Evolutionary conservation across 106 monocot genomes (phyloP).

Genomic region (Dactylorhiza incarnata): DNA sequence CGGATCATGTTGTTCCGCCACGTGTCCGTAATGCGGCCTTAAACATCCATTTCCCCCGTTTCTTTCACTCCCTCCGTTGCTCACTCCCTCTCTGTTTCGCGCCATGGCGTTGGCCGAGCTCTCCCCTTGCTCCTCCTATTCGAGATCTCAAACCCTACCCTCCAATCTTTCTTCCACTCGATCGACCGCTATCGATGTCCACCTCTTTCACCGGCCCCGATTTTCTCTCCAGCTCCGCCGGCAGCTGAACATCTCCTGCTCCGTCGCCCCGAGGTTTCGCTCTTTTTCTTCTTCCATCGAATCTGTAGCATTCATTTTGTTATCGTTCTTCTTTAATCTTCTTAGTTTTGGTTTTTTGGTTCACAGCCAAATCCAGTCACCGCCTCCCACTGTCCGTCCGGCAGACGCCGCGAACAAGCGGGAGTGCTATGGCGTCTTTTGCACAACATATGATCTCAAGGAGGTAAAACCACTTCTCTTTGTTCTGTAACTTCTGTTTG

Average conservation of each 20-base stretch:
- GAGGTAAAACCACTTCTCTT: slow-evolving; percentile 32
- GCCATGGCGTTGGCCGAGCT: slow-evolving; percentile 36
- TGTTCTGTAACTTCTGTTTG: background rate
- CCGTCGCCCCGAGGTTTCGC: slow-evolving; percentile 46
- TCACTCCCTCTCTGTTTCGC: background rate
- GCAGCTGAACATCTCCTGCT: slow-evolving; percentile 32
- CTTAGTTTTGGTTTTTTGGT: background rate
- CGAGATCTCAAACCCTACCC: slow-evolving; percentile 10
- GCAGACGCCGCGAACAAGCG: slow-evolving; percentile 15
- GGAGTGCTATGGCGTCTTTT: slow-evolving; percentile 85
- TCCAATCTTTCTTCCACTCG: slow-evolving; percentile 20
- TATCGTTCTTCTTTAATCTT: background rate
- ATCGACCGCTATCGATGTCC: background rate
- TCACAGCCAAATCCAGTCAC: slow-evolving; percentile 54
- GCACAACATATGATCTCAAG: slow-evolving; percentile 69
- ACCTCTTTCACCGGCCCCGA: background rate
- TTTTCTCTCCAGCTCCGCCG: background rate
- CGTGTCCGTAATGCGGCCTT: slow-evolving; percentile 18
- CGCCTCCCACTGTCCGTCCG: slow-evolving; percentile 12
- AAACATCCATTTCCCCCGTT: background rate
- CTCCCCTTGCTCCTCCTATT: slow-evolving; percentile 9
- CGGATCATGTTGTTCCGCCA: background rate
- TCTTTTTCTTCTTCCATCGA: background rate
- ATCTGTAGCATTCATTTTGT: background rate
- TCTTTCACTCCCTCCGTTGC: slow-evolving; percentile 11